These are phyloP conservation scores for Achaetomium macrosporum DNA, from an alignment of 2,329 filamentous ascomycete genomes.

Conservation along the genomic window DNA sequence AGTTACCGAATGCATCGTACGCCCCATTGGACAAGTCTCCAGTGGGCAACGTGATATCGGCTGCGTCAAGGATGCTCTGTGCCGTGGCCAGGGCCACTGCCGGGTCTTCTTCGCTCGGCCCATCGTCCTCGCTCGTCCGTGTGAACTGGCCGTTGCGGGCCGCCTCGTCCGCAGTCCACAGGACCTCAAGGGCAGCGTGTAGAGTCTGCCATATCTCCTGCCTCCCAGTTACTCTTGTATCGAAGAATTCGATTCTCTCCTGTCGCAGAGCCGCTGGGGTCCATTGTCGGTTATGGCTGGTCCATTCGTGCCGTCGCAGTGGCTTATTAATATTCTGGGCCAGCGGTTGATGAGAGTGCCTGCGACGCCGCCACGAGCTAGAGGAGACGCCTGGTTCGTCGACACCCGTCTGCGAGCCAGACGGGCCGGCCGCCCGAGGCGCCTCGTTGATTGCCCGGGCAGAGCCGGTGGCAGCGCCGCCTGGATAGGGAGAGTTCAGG, in stretches of 20 bases:
- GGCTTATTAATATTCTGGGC: slow-evolving; percentile 66
- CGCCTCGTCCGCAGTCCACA: slow-evolving; percentile 51
- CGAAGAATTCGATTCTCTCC: slow-evolving; percentile 81
- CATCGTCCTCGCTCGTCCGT: slow-evolving; percentile 23
- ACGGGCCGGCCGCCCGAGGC: slow-evolving; percentile 30
- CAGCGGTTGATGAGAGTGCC: slow-evolving; percentile 39
- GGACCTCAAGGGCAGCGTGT: slow-evolving; percentile 57
- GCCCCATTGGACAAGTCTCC: slow-evolving; percentile 66
- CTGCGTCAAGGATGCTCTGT: slow-evolving; percentile 74
- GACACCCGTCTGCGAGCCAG: slow-evolving; percentile 25
- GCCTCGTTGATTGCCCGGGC: slow-evolving; percentile 48
- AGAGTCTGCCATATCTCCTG: slow-evolving; percentile 77
- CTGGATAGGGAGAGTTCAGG: slow-evolving; percentile 50
- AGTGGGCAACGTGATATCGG: slow-evolving; percentile 67
- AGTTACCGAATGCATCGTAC: slow-evolving; percentile 65
- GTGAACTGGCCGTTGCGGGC: slow-evolving; percentile 17
- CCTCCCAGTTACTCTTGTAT: slow-evolving; percentile 75
- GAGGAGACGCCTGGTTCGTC: slow-evolving; percentile 23
- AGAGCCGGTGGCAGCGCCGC: slow-evolving; percentile 42
- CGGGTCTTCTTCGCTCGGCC: slow-evolving; percentile 30
- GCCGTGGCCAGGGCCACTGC: slow-evolving; percentile 55
- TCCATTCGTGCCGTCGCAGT: slow-evolving; percentile 61
- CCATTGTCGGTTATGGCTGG: slow-evolving; percentile 58
- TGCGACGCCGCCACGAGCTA: slow-evolving; percentile 18
- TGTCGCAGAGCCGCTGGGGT: slow-evolving; percentile 61